Percentiles rank a stretch among this genome's conserved stretches.
Evolutionary conservation across 179 eudicot genomes (phyloP).

Genomic region (Amaranthus tricolor): DNA sequence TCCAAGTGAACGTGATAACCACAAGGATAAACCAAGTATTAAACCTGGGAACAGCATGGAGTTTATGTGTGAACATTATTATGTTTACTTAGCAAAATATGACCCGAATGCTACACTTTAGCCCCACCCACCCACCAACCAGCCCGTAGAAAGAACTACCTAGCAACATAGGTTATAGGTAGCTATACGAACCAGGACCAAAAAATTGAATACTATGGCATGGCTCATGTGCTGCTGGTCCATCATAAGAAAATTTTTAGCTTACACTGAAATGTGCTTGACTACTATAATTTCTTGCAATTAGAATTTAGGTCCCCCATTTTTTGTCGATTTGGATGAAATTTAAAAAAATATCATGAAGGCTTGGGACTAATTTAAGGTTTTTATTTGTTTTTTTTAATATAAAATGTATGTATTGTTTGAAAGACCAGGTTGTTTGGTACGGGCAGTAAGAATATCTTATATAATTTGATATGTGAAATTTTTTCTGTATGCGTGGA

Average conservation of each 20-base stretch:
- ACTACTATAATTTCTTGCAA: constrained; percentile 2
- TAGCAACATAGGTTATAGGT: background rate
- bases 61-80: constrained; percentile 7
- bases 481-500: too few relatives aligned
- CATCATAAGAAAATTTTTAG: constrained; percentile 6
- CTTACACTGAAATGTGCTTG: background rate
- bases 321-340: background rate
- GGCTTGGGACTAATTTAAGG: too few relatives aligned
- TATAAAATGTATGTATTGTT: too few relatives aligned
- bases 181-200: constrained; percentile 18
- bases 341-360: background rate
- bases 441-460: too few relatives aligned
- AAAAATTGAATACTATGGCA: constrained; percentile 22
- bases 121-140: background rate
- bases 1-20: constrained; percentile 13
- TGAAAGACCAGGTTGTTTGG: too few relatives aligned
- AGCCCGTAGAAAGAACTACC: background rate
- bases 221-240: constrained; percentile 19
- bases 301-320: constrained; percentile 6
- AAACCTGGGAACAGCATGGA: background rate
- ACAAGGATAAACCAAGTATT: constrained; percentile 1
- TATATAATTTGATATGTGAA: too few relatives aligned
- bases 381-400: too few relatives aligned
- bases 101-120: background rate
- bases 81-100: background rate